Evolutionary conservation across 495 filamentous ascomycete species (phyloP).

Genomic region (Penicillium ochrochloron): DNA sequence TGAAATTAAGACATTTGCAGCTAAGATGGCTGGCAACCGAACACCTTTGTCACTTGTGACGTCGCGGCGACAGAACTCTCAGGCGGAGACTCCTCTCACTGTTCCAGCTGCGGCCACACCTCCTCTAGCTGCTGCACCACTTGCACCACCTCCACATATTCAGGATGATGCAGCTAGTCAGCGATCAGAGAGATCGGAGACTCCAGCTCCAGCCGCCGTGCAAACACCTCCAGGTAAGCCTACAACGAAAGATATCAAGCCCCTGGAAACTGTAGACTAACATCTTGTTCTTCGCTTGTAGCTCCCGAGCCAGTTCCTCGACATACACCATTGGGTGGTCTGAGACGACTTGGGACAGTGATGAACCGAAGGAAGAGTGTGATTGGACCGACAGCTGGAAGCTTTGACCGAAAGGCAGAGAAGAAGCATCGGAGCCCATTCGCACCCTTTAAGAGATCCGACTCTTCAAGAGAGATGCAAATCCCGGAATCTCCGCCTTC

Average conservation of each 20-base stretch:
- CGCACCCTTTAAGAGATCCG: slow-evolving; percentile 55
- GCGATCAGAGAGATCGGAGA: slow-evolving; percentile 54
- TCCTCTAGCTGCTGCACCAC: slow-evolving; percentile 26
- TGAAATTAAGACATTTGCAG: slow-evolving; percentile 87
- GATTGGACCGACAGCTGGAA: slow-evolving; percentile 39
- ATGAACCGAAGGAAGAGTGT: slow-evolving; percentile 65
- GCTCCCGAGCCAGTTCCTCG: slow-evolving; percentile 44
- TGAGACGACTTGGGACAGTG: slow-evolving; percentile 80
- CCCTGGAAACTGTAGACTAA: neutral
- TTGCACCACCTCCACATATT: slow-evolving; percentile 48
- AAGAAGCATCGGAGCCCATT: slow-evolving; percentile 56
- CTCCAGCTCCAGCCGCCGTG: slow-evolving; percentile 24
- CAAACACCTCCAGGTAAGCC: slow-evolving; percentile 52
- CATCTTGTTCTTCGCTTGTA: slow-evolving; percentile 12
- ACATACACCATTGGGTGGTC: slow-evolving; percentile 51
- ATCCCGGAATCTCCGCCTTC: slow-evolving; percentile 45
- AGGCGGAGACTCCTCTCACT: slow-evolving; percentile 23
- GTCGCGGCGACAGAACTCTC: slow-evolving; percentile 27
- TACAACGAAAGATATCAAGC: neutral
- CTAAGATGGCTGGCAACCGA: slow-evolving; percentile 48
- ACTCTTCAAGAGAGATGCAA: slow-evolving; percentile 47
- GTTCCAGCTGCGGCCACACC: slow-evolving; percentile 15
- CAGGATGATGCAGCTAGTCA: slow-evolving; percentile 66
- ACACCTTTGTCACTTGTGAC: slow-evolving; percentile 19
- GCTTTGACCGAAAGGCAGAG: slow-evolving; percentile 47